A percentile compares a stretch with the other conserved stretches of the same genome.
Conservation (phyloP, 169 alveolate genomes). For the Perkinsus olseni region DNA sequence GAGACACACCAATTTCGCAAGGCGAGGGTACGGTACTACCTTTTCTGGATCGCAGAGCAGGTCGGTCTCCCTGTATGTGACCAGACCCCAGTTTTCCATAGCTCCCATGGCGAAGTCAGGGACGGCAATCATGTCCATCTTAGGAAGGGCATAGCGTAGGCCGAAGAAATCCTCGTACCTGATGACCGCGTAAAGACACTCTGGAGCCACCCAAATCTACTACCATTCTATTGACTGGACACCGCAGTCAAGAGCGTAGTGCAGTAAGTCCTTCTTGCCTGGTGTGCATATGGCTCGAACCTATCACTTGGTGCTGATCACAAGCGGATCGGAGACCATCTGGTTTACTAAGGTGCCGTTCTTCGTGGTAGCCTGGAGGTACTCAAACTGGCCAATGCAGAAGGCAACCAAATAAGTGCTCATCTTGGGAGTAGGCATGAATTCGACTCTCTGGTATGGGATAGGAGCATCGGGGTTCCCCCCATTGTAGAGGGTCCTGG, state of each 20-base stretch:
- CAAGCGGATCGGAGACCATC: not conserved
- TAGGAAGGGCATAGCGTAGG: conserved; percentile 54
- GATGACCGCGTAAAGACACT: not conserved
- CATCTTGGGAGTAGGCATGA: conserved; percentile 8
- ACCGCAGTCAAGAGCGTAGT: not conserved
- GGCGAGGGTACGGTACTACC: not conserved
- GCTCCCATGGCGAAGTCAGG: conserved; percentile 65
- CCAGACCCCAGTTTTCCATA: conserved; percentile 80
- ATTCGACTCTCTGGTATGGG: not conserved
- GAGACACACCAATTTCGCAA: not conserved
- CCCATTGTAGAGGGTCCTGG: not conserved
- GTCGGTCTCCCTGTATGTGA: conserved; percentile 43
- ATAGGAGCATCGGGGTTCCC: not conserved
- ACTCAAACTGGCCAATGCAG: conserved; percentile 27
- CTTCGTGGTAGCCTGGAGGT: not conserved
- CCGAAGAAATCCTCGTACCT: conserved; percentile 54
- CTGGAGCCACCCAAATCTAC: not conserved
- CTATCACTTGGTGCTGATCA: not conserved
- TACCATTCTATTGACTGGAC: not conserved
- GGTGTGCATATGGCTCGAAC: not conserved
- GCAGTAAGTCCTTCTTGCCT: not conserved
- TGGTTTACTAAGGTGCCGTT: conserved; percentile 6
- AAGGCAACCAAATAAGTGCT: conserved; percentile 25
- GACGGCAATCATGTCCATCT: conserved; percentile 60
- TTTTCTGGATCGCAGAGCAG: conserved; percentile 14